Evolutionary conservation across 1,139 yeast genomes (phyloP), one percentile per base, ranked within the genome.

Genomic region (Candida sp.): DNA sequence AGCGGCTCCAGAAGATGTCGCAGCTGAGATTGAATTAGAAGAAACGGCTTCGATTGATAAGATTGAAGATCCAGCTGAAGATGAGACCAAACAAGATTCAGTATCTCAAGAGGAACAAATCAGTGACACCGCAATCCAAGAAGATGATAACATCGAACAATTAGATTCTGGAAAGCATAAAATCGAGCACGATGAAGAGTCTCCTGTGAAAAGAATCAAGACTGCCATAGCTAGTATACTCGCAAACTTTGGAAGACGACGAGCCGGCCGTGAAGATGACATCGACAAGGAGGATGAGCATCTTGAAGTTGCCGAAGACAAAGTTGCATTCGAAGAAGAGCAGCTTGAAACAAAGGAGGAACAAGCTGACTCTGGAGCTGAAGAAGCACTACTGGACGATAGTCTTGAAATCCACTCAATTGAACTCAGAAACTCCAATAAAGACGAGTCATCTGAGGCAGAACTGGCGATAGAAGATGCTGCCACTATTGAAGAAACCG

Each of bases 201-300:
- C 52, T n/a, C 30, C 46, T 2, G 17, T 48, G 2, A 51, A 51
- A 42, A 37, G 50, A 51, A 33, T 49, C 9, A 51, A 47, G 30
- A 37, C 22, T 5, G 43, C 49, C 17, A 28, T 50, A 9, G 28
- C 49, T 8, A 39, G 33, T 22, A 7, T 28, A 6, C 9, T 28
- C 9, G 7, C 31, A 28, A 8, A 8, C 31, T 28, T 28, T 28
- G 31, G 31, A 28, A 28, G 31, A 2, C 17, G 17, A 17, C 17
- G 17, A 17, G 17, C 17, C 17, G 17, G 17, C 17, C 17, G 17
- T 12, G 34, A 40, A 12, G 8, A 17, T 7, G 43, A 38, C 25
- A 26, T n/a, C 11, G 32, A 6, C 25, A 34, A 17, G 17, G 17
- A 17, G 17, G 17, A 17, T 17, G 17, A 17, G 17, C 17, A 17